Evolutionary conservation across 1,139 yeast species (phyloP), one percentile per base, ranked within the genome.

Genomic region (Suzukiozyma palmioleophila): DNA sequence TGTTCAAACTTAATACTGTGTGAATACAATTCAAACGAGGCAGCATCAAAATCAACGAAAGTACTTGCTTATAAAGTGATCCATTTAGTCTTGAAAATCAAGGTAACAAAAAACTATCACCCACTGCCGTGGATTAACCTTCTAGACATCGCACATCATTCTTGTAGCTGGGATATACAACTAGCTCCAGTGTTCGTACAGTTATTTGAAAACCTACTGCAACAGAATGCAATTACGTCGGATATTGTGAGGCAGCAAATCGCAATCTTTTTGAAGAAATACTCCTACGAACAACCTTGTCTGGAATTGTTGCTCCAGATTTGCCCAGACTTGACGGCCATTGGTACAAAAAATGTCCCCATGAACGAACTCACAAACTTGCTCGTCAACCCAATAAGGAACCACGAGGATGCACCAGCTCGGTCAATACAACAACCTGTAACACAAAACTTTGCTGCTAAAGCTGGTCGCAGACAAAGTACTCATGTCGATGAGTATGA

Each of bases 401-500:
- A 28, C 3, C 16, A 28, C 15, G 14, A n/a, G 5, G 14, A 28
- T 8, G 31, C 6, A 28, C 16, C 31, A 6, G 31, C 10, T 13
- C 14, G 16, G 6, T 8, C 14, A n/a, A 8, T n/a, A 8, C 15
- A n/a, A 28, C 15, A 12, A n/a, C 14, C 31, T 13, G 3, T 15
- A 3, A 28, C 31, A 15, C 40, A 37, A 14, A 38, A 32, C 10
- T 46, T 42, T 35, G 40, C 39, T 10, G 43, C 50, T 9, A 54
- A 52, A 35, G 47, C 56, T n/a, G 52, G 54, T 9, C 46, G 63
- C 35, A 60, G 59, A 37, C 65, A 60, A 42, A 63, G 67, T 37
- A 50, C 60, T 33, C 67, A 61, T 44, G 59, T 61, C 16, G 67
- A 62, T 43, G 56, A 54, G 35, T 62, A 43, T 44, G 56, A 56